Conservation (phyloP, 371 early-diverging fungal species). For the Coemansia sp. region DNA sequence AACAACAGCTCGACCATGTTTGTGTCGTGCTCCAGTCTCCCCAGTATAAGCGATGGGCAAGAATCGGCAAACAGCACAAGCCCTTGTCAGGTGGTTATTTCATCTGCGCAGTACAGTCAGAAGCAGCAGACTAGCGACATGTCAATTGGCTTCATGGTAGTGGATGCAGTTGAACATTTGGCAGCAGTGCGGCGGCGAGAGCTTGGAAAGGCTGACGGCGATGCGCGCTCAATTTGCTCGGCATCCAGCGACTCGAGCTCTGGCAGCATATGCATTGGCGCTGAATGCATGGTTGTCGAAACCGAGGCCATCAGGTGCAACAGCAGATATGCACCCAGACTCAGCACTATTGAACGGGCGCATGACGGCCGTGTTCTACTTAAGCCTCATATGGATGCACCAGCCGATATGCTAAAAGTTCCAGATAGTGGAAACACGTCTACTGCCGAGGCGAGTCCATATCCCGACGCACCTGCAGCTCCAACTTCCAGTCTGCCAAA, state of each 20-base stretch:
- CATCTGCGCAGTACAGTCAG: background rate
- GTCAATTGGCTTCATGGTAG: constrained; percentile 25
- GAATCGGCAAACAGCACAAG: background rate
- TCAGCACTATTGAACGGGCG: constrained; percentile 39
- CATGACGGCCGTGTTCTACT: constrained; percentile 32
- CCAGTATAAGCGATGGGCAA: background rate
- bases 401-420: background rate
- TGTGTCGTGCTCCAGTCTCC: constrained; percentile 30
- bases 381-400: background rate
- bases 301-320: constrained; percentile 25
- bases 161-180: constrained; percentile 18
- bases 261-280: constrained; percentile 20
- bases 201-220: background rate
- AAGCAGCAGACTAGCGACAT: constrained; percentile 7
- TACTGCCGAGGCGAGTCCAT: background rate
- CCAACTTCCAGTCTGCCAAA: background rate
- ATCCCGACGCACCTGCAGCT: background rate
- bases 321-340: constrained; percentile 35
- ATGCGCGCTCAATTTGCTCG: background rate
- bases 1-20: constrained; percentile 19
- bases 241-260: constrained; percentile 12
- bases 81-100: too few relatives aligned
- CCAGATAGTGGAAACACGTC: constrained; percentile 1
- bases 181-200: constrained; percentile 7
- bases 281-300: constrained; percentile 19